These are phyloP conservation scores for Saccharomyces hybrid DNA, from an alignment of 1,139 yeast species.

Conservation along the genomic window DNA sequence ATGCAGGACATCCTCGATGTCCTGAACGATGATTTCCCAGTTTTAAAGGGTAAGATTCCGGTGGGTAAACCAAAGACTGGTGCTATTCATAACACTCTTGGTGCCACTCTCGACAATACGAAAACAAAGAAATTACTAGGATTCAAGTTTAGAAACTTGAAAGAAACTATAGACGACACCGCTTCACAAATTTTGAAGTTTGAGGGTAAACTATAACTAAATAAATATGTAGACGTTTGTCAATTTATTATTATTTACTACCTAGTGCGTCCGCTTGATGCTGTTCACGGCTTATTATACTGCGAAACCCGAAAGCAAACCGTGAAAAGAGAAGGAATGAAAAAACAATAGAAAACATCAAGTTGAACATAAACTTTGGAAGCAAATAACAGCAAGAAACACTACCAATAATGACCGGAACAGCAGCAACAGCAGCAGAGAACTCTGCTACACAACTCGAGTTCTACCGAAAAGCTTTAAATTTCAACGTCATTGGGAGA, in stretches of 20 bases:
- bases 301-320: not conserved
- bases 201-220: conserved; percentile 10
- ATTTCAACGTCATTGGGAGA: conserved; percentile 72
- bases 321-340: not conserved
- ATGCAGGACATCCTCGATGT: conserved; percentile 31
- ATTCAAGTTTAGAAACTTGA: conserved; percentile 35
- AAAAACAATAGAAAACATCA: not conserved
- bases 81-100: conserved; percentile 10
- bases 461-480: conserved; percentile 51
- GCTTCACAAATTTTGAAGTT: conserved; percentile 35
- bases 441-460: conserved; percentile 28
- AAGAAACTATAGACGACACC: conserved; percentile 37
- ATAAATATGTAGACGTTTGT: not conserved
- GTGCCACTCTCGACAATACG: conserved; percentile 15
- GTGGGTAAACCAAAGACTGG: conserved; percentile 11
- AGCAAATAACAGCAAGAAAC: not conserved
- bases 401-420: not conserved
- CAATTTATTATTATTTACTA: not conserved
- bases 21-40: conserved; percentile 33
- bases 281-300: no score
- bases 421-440: not conserved
- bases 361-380: not conserved
- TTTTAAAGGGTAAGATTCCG: conserved; percentile 33
- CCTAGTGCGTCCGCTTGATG: not conserved
- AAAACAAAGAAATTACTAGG: conserved; percentile 35